A percentile compares a stretch with the other conserved stretches of the same genome.
phyloP scores from a whole-genome alignment of 306 rosid genomes.

The Vigna unguiculata region DNA sequence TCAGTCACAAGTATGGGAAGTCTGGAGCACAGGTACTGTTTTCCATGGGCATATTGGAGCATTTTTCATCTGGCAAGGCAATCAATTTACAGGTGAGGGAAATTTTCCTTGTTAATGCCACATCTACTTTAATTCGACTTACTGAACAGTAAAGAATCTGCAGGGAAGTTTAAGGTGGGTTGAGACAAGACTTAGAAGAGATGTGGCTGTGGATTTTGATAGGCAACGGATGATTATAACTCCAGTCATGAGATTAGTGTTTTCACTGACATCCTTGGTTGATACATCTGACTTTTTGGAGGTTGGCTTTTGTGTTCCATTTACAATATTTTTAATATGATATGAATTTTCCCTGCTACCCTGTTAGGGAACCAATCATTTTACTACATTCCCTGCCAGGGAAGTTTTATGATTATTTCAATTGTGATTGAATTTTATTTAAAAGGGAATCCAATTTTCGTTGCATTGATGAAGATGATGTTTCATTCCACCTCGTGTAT shows the following conservation, averaged over 20 bases:
- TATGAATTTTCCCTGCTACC: conserved; percentile 24
- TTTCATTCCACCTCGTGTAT: conserved; percentile 12
- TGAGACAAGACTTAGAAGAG: conserved; percentile 66
- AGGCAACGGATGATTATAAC: conserved; percentile 72
- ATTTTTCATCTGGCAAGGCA: conserved; percentile 83
- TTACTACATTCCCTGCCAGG: background rate
- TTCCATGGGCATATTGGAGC: conserved; percentile 86
- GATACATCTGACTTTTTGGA: conserved; percentile 85
- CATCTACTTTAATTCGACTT: conserved; percentile 17
- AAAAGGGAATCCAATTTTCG: background rate
- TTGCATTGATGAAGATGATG: conserved; percentile 30
- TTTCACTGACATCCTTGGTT: conserved; percentile 81
- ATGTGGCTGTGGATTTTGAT: conserved; percentile 71
- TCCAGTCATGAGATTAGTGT: conserved; percentile 84
- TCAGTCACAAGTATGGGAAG: conserved; percentile 90
- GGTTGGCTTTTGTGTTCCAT: conserved; percentile 59
- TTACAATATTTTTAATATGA: background rate
- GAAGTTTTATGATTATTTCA: conserved; percentile 19
- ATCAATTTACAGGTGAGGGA: conserved; percentile 64
- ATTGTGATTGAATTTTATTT: conserved; percentile 1
- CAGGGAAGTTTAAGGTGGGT: conserved; percentile 86
- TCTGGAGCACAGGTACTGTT: conserved; percentile 90
- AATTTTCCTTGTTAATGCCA: conserved; percentile 26
- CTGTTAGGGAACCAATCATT: conserved; percentile 23
- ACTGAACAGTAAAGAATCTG: conserved; percentile 34